These are phyloP conservation scores for Xylariaceae sp. DNA, from an alignment of 2,329 filamentous ascomycete genomes.

Conservation along the genomic window DNA sequence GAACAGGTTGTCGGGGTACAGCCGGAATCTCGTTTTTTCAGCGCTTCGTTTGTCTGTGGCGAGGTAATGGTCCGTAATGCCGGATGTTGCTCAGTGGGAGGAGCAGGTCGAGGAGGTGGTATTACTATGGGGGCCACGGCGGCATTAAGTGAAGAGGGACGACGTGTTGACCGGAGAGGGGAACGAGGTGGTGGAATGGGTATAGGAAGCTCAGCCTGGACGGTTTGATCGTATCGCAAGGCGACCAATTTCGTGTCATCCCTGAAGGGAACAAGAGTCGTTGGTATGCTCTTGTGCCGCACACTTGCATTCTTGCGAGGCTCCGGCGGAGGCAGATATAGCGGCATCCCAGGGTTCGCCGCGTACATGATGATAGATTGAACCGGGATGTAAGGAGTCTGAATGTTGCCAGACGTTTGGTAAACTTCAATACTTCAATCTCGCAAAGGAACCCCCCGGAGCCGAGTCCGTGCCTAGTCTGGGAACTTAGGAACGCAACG, in stretches of 20 bases:
- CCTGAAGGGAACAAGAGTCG: constrained; percentile 44
- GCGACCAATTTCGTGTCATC: constrained; percentile 56
- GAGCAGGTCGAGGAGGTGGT: constrained; percentile 42
- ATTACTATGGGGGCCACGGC: constrained; percentile 39
- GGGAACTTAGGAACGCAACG: neutral
- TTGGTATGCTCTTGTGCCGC: constrained; percentile 46
- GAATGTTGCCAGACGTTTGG: neutral
- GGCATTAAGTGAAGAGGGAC: constrained; percentile 31
- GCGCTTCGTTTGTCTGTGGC: constrained; percentile 39
- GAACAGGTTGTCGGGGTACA: constrained; percentile 50
- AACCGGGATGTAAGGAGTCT: constrained; percentile 8
- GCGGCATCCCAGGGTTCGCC: constrained; percentile 18
- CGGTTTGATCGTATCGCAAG: constrained; percentile 64
- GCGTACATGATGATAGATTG: constrained; percentile 24
- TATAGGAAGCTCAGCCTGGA: constrained; percentile 60
- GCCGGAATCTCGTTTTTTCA: constrained; percentile 59
- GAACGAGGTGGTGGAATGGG: constrained; percentile 50
- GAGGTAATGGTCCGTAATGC: constrained; percentile 47
- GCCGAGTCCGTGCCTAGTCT: constrained; percentile 8
- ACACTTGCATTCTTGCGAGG: constrained; percentile 40
- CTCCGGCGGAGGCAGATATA: constrained; percentile 17
- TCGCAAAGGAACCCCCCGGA: neutral
- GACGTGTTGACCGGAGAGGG: constrained; percentile 38
- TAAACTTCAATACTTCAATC: neutral
- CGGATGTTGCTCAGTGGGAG: constrained; percentile 56